These are phyloP conservation scores for Solanum peruvianum DNA, from an alignment of 257 asterid genomes.

Conservation along the genomic window DNA sequence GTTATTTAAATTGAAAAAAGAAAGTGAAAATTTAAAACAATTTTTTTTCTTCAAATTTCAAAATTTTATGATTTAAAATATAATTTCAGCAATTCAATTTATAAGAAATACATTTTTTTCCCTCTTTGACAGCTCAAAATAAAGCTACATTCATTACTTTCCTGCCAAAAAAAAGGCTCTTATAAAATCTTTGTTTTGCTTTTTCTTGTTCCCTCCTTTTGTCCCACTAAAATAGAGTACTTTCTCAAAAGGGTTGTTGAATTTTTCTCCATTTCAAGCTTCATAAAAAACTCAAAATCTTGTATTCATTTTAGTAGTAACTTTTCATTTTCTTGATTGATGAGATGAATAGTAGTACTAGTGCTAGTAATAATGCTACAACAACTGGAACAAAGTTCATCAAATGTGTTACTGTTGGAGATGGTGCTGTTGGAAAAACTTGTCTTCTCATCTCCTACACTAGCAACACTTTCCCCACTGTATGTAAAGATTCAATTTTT, in stretches of 20 bases:
- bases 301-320: background rate
- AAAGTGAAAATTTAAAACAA: background rate
- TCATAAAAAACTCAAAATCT: background rate
- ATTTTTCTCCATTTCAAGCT: background rate
- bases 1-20: background rate
- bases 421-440: conserved; percentile 36
- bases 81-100: background rate
- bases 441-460: conserved; percentile 35
- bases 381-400: conserved; percentile 18
- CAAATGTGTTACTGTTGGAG: conserved; percentile 34
- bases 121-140: conserved; percentile 21
- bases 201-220: conserved; percentile 1
- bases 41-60: background rate
- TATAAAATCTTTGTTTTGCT: conserved; percentile 2
- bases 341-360: conserved; percentile 1
- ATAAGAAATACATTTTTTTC: background rate
- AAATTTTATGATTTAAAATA: background rate
- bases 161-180: conserved; percentile 6
- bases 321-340: background rate
- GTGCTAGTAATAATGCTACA: conserved; percentile 5
- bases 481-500: background rate
- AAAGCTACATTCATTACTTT: conserved; percentile 7
- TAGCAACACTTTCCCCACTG: conserved; percentile 29
- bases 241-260: background rate
- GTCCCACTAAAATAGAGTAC: background rate